Conservation (phyloP, 495 filamentous ascomycete species). For the Aspergillus cavernicola region DNA sequence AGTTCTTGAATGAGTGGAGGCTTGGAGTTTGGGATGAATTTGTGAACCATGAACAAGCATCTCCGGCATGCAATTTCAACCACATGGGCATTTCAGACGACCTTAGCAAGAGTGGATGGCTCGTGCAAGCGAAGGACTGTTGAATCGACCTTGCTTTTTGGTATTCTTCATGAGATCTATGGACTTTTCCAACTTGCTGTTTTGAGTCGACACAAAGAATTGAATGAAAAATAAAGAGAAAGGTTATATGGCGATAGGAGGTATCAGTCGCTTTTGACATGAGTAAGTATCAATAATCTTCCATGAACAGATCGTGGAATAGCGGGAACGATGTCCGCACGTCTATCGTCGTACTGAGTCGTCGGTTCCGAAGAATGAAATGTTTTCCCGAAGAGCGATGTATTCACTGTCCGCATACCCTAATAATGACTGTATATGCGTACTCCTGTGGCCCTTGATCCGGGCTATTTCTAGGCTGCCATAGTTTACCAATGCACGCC, state of each 20-base stretch:
- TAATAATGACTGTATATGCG: slow-evolving; percentile 69
- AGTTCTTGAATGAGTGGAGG: slow-evolving; percentile 33
- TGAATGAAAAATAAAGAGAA: background rate
- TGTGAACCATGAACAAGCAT: no score
- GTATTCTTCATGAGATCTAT: background rate
- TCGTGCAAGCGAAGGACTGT: background rate
- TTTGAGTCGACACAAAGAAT: no score
- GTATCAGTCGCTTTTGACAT: slow-evolving; percentile 8
- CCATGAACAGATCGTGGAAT: background rate
- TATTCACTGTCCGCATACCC: slow-evolving; percentile 96
- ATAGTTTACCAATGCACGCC: slow-evolving; percentile 91
- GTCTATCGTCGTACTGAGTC: slow-evolving; percentile 11
- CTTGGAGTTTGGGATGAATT: no score
- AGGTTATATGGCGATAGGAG: background rate
- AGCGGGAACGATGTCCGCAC: background rate
- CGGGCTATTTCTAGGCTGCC: slow-evolving; percentile 73
- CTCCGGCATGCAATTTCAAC: no score
- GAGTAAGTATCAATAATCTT: background rate
- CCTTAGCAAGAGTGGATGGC: background rate
- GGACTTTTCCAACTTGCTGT: background rate
- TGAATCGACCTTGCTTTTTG: background rate
- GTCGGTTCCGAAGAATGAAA: slow-evolving; percentile 63
- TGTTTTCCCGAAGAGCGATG: slow-evolving; percentile 84
- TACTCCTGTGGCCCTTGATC: slow-evolving; percentile 81
- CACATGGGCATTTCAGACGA: no score